These are phyloP conservation scores for Marsdenia floribunda DNA, from an alignment of 257 asterid species.

Conservation along the genomic window DNA sequence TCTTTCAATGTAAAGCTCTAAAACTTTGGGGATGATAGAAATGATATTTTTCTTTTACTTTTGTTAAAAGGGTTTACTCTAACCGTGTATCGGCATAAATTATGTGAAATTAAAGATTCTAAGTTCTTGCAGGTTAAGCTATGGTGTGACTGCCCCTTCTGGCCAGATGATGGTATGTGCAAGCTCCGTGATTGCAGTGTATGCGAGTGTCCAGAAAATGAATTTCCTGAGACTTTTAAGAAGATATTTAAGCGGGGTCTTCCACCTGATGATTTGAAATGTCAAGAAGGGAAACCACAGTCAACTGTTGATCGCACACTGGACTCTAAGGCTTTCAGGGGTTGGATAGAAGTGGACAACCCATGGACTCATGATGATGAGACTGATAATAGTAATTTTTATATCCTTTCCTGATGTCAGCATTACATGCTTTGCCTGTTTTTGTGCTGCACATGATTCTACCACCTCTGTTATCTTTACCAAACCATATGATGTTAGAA, in stretches of 20 bases:
- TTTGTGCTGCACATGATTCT: neutral
- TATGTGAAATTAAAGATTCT: conserved; percentile 14
- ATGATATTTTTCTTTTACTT: neutral
- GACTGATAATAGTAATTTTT: conserved; percentile 72
- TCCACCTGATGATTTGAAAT: conserved; percentile 67
- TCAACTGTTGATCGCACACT: conserved; percentile 89
- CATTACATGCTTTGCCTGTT: neutral
- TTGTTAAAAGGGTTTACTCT: neutral
- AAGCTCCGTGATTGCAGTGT: conserved; percentile 91
- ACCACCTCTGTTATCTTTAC: neutral
- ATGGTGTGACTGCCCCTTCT: conserved; percentile 98
- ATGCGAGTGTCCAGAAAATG: conserved; percentile 89
- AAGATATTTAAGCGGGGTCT: conserved; percentile 41
- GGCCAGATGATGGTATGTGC: conserved; percentile 99
- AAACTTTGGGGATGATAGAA: neutral
- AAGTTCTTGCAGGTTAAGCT: conserved; percentile 63
- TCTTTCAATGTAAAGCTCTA: neutral
- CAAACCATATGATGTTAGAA: neutral
- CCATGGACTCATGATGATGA: conserved; percentile 96
- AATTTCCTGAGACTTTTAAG: conserved; percentile 79
- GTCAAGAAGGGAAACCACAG: conserved; percentile 93
- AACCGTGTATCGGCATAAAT: neutral
- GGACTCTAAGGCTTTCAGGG: conserved; percentile 80
- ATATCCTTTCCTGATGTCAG: conserved; percentile 12
- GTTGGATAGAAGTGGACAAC: conserved; percentile 89